Evolutionary conservation across 768 basidiomycete species (phyloP).

Genomic region (Auricularia sp.): DNA sequence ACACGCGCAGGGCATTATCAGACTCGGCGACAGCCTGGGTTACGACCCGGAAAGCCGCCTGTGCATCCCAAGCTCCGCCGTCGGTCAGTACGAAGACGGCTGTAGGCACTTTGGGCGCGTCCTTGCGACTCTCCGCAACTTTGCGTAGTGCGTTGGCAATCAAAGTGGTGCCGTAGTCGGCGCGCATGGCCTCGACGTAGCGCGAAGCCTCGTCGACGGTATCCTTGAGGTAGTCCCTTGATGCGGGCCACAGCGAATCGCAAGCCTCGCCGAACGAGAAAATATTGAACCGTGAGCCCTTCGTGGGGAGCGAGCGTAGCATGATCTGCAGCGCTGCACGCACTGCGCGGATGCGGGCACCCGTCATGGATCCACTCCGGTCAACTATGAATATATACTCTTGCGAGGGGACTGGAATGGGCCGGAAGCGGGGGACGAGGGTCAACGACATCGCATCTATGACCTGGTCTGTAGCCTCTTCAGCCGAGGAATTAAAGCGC

Average conservation of each 20-base stretch:
- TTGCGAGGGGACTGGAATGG: constrained; percentile 32
- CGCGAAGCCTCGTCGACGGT: constrained; percentile 13
- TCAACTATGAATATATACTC: constrained; percentile 57
- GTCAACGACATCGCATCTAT: constrained; percentile 32
- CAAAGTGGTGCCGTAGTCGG: constrained; percentile 38
- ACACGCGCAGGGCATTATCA: constrained; percentile 32
- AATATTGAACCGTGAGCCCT: constrained; percentile 43
- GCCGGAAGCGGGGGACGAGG: constrained; percentile 40
- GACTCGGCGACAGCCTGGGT: neutral
- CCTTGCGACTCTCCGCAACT: constrained; percentile 27
- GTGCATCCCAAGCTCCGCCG: constrained; percentile 27
- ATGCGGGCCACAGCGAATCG: constrained; percentile 25
- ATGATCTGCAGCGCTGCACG: constrained; percentile 31
- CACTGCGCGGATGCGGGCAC: neutral
- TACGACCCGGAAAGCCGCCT: neutral
- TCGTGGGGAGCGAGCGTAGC: constrained; percentile 26
- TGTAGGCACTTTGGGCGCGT: constrained; percentile 25
- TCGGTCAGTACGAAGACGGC: constrained; percentile 51
- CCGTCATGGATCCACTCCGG: constrained; percentile 45
- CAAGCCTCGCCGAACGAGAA: constrained; percentile 36
- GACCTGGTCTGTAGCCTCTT: neutral
- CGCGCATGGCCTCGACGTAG: constrained; percentile 30
- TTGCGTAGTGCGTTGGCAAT: constrained; percentile 31
- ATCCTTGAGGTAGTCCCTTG: constrained; percentile 11
- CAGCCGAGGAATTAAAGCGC: neutral